These are phyloP conservation scores for Ambrosia trifida DNA, from an alignment of 129 eudicot genomes.

Conservation along the genomic window DNA sequence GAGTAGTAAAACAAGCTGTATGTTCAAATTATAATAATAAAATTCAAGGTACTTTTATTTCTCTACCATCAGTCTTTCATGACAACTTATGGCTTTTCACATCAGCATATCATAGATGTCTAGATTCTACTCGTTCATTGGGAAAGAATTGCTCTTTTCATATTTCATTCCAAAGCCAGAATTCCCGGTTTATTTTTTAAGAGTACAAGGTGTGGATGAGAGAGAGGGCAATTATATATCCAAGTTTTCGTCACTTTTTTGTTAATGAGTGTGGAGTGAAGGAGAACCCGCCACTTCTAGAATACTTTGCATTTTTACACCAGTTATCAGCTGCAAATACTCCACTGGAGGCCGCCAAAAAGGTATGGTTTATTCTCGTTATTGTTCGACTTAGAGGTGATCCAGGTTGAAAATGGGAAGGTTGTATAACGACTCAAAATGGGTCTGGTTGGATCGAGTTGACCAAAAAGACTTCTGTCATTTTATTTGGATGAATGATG, in stretches of 20 bases:
- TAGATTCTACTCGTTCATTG: constrained; percentile 58
- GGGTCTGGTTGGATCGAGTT: background rate
- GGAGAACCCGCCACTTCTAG: constrained; percentile 56
- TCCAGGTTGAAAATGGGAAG: background rate
- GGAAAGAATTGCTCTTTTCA: constrained; percentile 57
- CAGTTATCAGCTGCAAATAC: constrained; percentile 56
- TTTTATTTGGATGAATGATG: too few species aligned
- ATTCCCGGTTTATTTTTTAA: constrained; percentile 72
- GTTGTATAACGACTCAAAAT: background rate
- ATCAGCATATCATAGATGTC: constrained; percentile 80
- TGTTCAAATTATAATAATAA: too few species aligned
- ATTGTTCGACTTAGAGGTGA: background rate
- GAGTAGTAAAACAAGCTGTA: too few species aligned
- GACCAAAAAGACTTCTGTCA: background rate
- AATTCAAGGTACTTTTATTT: background rate
- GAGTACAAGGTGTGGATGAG: constrained; percentile 90
- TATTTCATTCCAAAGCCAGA: constrained; percentile 67
- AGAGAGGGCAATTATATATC: constrained; percentile 88
- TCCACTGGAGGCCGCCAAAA: constrained; percentile 64
- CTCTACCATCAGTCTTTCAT: background rate
- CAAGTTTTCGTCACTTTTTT: constrained; percentile 73
- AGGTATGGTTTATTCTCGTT: constrained; percentile 32
- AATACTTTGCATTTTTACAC: constrained; percentile 62
- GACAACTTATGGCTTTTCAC: constrained; percentile 13
- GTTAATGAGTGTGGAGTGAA: constrained; percentile 81